Percentiles rank a stretch among this genome's conserved stretches.
Evolutionary conservation across 2,329 filamentous ascomycete genomes (phyloP).

Genomic region (Ceratocystis huliohia): DNA sequence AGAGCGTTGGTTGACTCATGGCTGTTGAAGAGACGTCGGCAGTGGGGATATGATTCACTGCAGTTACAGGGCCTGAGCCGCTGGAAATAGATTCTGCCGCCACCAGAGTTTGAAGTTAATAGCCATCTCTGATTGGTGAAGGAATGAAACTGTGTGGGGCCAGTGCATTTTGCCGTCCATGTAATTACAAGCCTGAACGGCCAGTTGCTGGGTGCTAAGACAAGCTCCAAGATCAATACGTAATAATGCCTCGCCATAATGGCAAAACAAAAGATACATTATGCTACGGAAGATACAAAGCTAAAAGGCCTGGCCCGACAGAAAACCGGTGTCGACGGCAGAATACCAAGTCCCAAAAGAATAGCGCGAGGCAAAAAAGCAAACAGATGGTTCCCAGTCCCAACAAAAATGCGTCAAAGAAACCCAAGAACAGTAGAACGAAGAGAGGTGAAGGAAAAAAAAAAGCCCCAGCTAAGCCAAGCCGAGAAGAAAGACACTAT

Average conservation of each 20-base stretch:
- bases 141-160: too few relatives aligned
- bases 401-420: background rate
- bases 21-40: background rate
- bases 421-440: background rate
- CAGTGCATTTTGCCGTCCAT: background rate
- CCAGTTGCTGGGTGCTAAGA: background rate
- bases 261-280: background rate
- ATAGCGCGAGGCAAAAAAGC: background rate
- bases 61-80: background rate
- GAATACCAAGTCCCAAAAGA: background rate
- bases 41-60: background rate
- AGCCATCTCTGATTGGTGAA: too few relatives aligned
- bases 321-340: constrained; percentile 4
- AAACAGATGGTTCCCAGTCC: background rate
- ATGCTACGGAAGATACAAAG: background rate
- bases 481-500: background rate
- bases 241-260: background rate
- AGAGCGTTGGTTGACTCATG: background rate
- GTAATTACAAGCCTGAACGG: background rate
- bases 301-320: constrained; percentile 5
- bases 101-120: background rate
- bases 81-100: constrained; percentile 3
- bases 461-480: background rate
- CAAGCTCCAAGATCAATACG: background rate
- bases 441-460: background rate